Evolutionary conservation across 805 yeast genomes (phyloP).

Genomic region (Tetrapisispora phaffii): DNA sequence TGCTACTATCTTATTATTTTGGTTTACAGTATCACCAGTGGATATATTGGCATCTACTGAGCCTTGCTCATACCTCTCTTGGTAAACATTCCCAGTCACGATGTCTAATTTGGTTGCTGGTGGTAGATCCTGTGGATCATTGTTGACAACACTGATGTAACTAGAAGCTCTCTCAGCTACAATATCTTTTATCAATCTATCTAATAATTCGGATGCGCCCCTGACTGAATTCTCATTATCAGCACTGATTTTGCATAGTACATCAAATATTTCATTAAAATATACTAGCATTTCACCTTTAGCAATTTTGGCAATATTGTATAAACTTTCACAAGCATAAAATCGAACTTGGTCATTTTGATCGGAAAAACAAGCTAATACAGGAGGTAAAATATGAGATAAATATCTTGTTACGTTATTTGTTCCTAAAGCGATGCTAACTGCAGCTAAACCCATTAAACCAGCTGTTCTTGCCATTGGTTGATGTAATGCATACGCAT

Average conservation of each 20-base stretch:
- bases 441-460: slow-evolving; percentile 89
- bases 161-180: slow-evolving; percentile 90
- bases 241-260: slow-evolving; percentile 77
- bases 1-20: slow-evolving; percentile 35
- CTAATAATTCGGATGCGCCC: slow-evolving; percentile 90
- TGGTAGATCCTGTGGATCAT: slow-evolving; percentile 35
- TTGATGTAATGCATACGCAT: slow-evolving; percentile 74
- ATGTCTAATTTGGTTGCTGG: slow-evolving; percentile 41
- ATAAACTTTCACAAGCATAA: slow-evolving; percentile 91
- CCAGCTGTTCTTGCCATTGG: slow-evolving; percentile 92
- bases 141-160: slow-evolving; percentile 64
- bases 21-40: neutral
- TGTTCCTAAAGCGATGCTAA: slow-evolving; percentile 82
- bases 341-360: slow-evolving; percentile 95
- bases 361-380: slow-evolving; percentile 89
- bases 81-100: slow-evolving; percentile 45
- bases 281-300: slow-evolving; percentile 86
- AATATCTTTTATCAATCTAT: slow-evolving; percentile 83
- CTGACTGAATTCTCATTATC: slow-evolving; percentile 87
- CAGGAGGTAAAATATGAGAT: slow-evolving; percentile 84
- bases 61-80: slow-evolving; percentile 46
- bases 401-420: slow-evolving; percentile 74
- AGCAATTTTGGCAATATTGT: slow-evolving; percentile 93
- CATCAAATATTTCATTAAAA: slow-evolving; percentile 92
- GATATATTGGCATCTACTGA: neutral